These are phyloP conservation scores for Tulasnella sp. DNA, from an alignment of 768 basidiomycete species.

Conservation along the genomic window DNA sequence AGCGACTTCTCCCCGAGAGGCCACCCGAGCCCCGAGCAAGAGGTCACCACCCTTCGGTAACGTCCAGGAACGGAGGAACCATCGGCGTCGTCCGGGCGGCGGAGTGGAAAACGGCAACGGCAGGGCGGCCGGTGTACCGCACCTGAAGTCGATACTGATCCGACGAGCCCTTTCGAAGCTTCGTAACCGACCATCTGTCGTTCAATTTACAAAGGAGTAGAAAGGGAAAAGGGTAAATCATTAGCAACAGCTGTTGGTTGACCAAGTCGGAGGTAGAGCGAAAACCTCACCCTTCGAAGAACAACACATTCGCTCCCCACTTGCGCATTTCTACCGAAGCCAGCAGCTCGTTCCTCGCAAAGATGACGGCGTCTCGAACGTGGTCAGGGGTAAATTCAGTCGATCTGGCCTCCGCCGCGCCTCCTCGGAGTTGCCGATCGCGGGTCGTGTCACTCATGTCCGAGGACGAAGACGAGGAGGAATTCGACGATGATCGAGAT, in stretches of 20 bases:
- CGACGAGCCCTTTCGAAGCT: constrained; percentile 5
- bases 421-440: not conserved
- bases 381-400: not conserved
- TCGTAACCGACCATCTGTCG: constrained; percentile 12
- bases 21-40: no score
- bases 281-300: constrained; percentile 14
- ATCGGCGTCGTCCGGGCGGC: not conserved
- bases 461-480: not conserved
- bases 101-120: constrained; percentile 1
- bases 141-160: constrained; percentile 8
- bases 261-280: not conserved
- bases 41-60: not conserved
- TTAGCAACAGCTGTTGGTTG: no score
- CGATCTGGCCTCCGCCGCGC: not conserved
- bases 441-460: not conserved
- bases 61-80: constrained; percentile 6
- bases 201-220: not conserved
- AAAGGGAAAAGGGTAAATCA: no score
- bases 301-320: constrained; percentile 4
- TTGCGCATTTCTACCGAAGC: not conserved
- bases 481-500: not conserved
- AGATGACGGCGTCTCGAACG: constrained; percentile 8
- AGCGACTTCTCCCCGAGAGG: not conserved
- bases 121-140: constrained; percentile 12
- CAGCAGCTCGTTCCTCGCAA: constrained; percentile 12